Conservation (phyloP, 768 basidiomycete species). For the Mrakia frigida region DNA sequence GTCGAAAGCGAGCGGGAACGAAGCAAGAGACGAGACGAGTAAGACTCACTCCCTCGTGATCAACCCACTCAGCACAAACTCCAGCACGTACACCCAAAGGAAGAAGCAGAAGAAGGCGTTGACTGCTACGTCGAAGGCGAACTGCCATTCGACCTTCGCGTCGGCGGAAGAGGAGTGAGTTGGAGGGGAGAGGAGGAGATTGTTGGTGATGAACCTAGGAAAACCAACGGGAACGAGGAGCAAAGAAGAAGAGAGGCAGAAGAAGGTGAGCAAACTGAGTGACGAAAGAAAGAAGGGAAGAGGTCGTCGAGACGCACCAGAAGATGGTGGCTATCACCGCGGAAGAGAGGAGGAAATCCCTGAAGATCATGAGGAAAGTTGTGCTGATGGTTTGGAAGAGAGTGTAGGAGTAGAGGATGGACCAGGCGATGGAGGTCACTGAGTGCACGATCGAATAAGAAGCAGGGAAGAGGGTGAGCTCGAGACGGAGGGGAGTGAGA, state of each 20-base stretch:
- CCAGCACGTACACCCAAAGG: constrained; percentile 80
- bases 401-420: constrained; percentile 68
- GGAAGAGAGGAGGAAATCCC: constrained; percentile 80
- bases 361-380: constrained; percentile 73
- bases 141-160: constrained; percentile 77
- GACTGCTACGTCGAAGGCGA: constrained; percentile 93
- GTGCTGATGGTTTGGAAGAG: constrained; percentile 57
- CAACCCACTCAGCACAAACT: constrained; percentile 78
- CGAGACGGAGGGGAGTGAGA: not conserved
- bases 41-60: constrained; percentile 56
- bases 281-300: not conserved
- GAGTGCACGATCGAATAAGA: not conserved
- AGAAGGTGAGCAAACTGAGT: constrained; percentile 7
- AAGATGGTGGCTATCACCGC: constrained; percentile 66
- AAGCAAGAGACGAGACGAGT: not conserved
- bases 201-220: constrained; percentile 64
- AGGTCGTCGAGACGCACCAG: constrained; percentile 52
- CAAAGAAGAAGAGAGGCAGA: too few relatives aligned
- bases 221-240: constrained; percentile 1
- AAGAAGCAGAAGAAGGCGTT: constrained; percentile 95
- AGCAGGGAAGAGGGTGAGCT: not conserved
- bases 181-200: constrained; percentile 62
- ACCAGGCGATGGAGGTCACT: constrained; percentile 84
- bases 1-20: too few relatives aligned
- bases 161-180: constrained; percentile 61